A percentile compares a stretch with the other conserved stretches of the same genome.
These are phyloP conservation scores for Metrosideros polymorpha DNA, from an alignment of 441 rosid genomes.

Conservation along the genomic window DNA sequence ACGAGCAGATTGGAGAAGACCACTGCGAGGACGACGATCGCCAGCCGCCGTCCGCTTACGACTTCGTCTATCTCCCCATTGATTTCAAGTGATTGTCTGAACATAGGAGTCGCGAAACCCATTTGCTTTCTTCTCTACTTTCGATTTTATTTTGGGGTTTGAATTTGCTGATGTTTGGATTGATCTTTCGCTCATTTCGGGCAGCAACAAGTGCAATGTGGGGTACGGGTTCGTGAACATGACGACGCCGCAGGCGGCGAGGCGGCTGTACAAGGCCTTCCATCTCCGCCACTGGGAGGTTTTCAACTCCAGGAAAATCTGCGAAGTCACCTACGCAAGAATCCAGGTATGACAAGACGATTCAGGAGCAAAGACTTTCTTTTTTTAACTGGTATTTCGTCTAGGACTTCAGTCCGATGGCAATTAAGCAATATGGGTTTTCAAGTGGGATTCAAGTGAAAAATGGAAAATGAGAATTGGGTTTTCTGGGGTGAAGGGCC, in stretches of 20 bases:
- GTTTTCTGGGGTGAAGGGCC: constrained; percentile 32
- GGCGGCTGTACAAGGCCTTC: constrained; percentile 81
- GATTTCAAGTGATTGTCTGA: constrained; percentile 69
- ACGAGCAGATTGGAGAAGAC: constrained; percentile 42
- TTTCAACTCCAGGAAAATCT: constrained; percentile 85
- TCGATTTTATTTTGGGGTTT: neutral
- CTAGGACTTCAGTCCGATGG: neutral
- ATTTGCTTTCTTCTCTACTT: neutral
- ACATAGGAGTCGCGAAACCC: neutral
- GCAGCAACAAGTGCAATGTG: constrained; percentile 94
- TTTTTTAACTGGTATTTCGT: neutral
- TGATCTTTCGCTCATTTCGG: neutral
- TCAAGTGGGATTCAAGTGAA: neutral
- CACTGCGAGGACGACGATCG: constrained; percentile 17
- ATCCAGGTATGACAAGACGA: constrained; percentile 46
- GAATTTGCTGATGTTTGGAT: neutral
- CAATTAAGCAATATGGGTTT: neutral
- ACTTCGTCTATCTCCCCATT: constrained; percentile 88
- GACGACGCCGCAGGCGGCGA: constrained; percentile 80
- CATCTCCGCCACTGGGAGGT: constrained; percentile 91
- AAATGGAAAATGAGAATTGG: neutral
- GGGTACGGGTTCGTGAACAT: constrained; percentile 98
- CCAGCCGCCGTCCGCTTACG: constrained; percentile 70
- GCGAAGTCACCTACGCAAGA: constrained; percentile 87
- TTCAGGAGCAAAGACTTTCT: neutral